Evolutionary conservation across 2,329 filamentous ascomycete genomes (phyloP), one percentile per base, ranked within the genome.

Genomic region (Incumbomyces delicatus): DNA sequence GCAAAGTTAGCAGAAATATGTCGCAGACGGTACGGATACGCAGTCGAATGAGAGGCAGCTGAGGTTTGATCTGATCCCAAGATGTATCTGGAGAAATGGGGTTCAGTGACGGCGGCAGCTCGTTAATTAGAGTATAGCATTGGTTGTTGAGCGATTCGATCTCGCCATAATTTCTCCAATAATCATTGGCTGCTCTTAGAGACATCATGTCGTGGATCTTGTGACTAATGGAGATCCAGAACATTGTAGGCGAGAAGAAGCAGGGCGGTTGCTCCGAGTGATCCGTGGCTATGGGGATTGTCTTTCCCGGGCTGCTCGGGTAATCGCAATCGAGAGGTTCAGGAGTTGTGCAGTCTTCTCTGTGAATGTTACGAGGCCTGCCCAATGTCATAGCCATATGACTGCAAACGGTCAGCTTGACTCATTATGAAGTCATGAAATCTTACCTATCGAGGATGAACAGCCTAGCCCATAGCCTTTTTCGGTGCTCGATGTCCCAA

Each of bases 401-500:
- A 36, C 39, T 47, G 34, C 6, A 8, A 30, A 4, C 13, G n/a
- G 20, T 47, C 31, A 47, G 44, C 44, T 18, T 22, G 10, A 31
- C 16, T 12, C 13, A 12, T 16, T n/a, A 2, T 11, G 20, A 22
- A 18, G 30, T 18, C 37, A 20, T 10, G 22, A 12, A 29, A 20
- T 30, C 20, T 12, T 42, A 43, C 45, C 45, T 48, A 22, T 46
- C 42, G 12, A 41, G 16, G 27, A 39, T 46, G 33, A 49, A 49
- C 6, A 49, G 30, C 10, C 35, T 29, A n/a, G 35, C 42, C 35
- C 42, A 49, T 4, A 46, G 18, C 18, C 29, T 22, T 36, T 46
- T 45, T 12, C 36, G 20, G 35, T 46, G 42, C 30, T 49, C 47
- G 17, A 46, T 18, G 14, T 46, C 41, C 22, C 42, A 46, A 8